phyloP scores from a whole-genome alignment of 257 asterid species.

The Datura wrightii region DNA sequence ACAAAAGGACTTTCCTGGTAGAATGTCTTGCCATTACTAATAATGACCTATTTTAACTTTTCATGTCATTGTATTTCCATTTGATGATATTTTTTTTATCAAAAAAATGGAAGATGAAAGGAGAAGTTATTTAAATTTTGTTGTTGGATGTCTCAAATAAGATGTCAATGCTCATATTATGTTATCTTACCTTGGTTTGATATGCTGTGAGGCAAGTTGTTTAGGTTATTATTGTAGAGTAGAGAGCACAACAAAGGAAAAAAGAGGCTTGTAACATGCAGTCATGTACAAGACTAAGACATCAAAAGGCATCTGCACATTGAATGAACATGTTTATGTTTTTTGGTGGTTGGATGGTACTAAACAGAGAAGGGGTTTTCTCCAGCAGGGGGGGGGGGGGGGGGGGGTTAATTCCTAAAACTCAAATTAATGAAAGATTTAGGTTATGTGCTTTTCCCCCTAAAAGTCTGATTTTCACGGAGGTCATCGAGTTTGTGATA shows the following conservation, averaged over 20 bases:
- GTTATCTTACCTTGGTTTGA: background rate
- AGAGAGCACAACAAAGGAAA: background rate
- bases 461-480: conserved; percentile 2
- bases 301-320: background rate
- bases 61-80: background rate
- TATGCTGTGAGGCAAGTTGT: background rate
- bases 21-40: background rate
- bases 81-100: background rate
- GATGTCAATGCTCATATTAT: background rate
- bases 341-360: background rate
- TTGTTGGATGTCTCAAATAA: background rate
- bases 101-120: background rate
- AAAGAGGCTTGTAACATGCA: background rate
- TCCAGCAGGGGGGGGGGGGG: background rate
- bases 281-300: background rate
- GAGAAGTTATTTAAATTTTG: background rate
- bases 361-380: background rate
- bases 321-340: background rate
- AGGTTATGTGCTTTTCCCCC: background rate
- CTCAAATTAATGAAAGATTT: background rate
- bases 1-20: background rate
- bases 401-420: background rate
- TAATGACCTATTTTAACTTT: background rate
- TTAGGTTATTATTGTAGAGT: conserved; percentile 2
- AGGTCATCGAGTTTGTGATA: background rate